Percentiles rank a stretch among this genome's conserved stretches.
Conservation (phyloP, 192 early-diverging fungal genomes). For the Gigaspora rosea region DNA sequence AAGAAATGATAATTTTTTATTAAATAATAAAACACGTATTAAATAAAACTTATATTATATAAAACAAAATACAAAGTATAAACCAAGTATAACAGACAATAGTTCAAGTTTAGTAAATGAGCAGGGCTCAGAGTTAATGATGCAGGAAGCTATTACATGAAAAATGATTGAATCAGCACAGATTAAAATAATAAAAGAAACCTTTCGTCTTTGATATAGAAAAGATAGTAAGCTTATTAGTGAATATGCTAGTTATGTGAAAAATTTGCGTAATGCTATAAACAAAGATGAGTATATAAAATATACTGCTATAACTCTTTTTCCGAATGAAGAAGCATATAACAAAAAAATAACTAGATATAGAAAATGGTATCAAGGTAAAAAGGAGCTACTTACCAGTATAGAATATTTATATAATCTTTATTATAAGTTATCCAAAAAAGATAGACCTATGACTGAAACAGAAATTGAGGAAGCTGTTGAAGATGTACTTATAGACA, state of each 20-base stretch:
- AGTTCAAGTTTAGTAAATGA: no score
- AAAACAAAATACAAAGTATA: no score
- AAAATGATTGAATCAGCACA: background rate
- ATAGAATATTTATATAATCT: background rate
- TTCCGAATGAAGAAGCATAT: background rate
- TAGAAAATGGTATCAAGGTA: constrained; percentile 15
- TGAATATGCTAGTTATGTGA: constrained; percentile 12
- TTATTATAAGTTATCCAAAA: background rate
- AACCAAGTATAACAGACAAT: no score
- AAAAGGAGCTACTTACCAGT: constrained; percentile 5
- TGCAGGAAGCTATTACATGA: background rate
- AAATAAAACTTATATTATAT: no score
- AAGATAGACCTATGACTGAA: background rate
- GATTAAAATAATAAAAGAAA: background rate
- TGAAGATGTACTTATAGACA: background rate
- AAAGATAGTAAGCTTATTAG: constrained; percentile 14
- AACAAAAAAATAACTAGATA: background rate
- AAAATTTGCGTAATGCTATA: background rate
- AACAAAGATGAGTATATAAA: background rate
- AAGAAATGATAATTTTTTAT: no score
- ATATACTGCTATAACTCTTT: background rate
- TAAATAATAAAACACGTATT: no score
- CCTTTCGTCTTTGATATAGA: background rate
- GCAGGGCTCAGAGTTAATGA: no score
- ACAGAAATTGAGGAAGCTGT: background rate